Base-by-base conservation (phyloP, 2,329 filamentous ascomycete species). In the Botrytis sinoallii region DNA sequence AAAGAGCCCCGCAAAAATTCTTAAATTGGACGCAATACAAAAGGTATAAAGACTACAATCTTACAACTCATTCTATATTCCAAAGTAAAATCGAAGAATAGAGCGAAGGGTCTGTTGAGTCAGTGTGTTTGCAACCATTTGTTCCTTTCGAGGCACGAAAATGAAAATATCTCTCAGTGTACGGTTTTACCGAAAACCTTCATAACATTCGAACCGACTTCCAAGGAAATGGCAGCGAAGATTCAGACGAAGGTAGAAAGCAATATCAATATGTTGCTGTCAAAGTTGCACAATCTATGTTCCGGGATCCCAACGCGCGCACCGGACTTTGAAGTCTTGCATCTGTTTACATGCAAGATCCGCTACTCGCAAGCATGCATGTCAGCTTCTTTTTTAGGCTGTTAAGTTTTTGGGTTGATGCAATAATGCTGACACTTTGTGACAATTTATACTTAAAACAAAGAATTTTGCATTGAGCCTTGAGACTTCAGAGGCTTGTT, bases 231-330 rank as follows among this genome's bases (percentile, higher is more conserved):
- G 3, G 14, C 38, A 8, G 22, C 8, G 6, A 29, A 42, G 25
- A 8, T 42, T 0, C 7, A 20, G 38, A 40, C 25, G 38, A 63
- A 16, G 7, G 8, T 25, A 29, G 9, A 60, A n/a, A n/a, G 2
- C 1, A 6, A 25, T 9, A 42, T 29, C 0, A 63, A n/a, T 0
- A n/a, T 29, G n/a, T 25, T 2, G 29, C 12, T 42, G 14, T 9
- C 38, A 42, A 42, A 63, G 3, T 6, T 16, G 22, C 25, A 40
- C 4, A 61, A 5, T 4, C 10, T 14, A 0, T 2, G 25, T 14
- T n/a, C 4, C 25, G 0, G 0, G 12, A 16, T 16, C 10, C 35
- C 9, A n/a, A 61, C 4, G 1, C 3, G 4, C 1, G 2, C 4
- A n/a, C 20, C 38, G 35, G 14, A 40, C 2, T 61, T 59, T 3